Evolutionary conservation across 2,329 filamentous ascomycete genomes (phyloP).

Genomic region (Fusarium euwallaceae): DNA sequence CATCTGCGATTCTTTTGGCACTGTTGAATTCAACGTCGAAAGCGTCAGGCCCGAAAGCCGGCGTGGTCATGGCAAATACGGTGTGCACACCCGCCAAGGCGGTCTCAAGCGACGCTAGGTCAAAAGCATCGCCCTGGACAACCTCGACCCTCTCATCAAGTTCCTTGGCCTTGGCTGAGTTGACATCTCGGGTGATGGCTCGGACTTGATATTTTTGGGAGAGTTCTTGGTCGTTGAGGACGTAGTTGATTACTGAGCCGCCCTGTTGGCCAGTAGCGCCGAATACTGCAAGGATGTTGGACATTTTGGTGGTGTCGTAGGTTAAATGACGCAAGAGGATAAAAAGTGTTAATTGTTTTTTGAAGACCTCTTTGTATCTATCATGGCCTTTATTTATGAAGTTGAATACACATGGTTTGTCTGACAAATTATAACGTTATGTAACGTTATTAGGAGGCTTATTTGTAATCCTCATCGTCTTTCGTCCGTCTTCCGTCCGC

Average conservation of each 20-base stretch:
- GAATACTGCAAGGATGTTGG: slow-evolving; percentile 59
- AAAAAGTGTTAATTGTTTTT: background rate
- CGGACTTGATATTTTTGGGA: slow-evolving; percentile 62
- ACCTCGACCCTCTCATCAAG: slow-evolving; percentile 50
- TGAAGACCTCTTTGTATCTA: background rate
- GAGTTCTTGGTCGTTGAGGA: slow-evolving; percentile 60
- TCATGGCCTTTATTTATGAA: background rate
- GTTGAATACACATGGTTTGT: background rate
- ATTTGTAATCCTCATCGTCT: background rate
- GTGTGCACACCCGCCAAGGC: slow-evolving; percentile 61
- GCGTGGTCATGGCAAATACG: slow-evolving; percentile 62
- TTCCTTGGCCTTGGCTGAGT: slow-evolving; percentile 49
- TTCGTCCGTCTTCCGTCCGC: background rate
- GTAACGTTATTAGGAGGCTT: background rate
- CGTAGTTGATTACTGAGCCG: slow-evolving; percentile 58
- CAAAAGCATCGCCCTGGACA: slow-evolving; percentile 57
- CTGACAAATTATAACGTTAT: background rate
- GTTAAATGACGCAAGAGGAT: background rate
- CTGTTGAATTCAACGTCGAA: slow-evolving; percentile 52
- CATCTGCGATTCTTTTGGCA: slow-evolving; percentile 57
- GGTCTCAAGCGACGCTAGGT: slow-evolving; percentile 53
- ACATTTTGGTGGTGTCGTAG: slow-evolving; percentile 36
- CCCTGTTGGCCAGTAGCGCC: slow-evolving; percentile 68
- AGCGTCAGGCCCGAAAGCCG: slow-evolving; percentile 52
- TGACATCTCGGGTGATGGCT: slow-evolving; percentile 62